Conservation (phyloP, 805 yeast species). For the Metschnikowia noctiluminum region DNA sequence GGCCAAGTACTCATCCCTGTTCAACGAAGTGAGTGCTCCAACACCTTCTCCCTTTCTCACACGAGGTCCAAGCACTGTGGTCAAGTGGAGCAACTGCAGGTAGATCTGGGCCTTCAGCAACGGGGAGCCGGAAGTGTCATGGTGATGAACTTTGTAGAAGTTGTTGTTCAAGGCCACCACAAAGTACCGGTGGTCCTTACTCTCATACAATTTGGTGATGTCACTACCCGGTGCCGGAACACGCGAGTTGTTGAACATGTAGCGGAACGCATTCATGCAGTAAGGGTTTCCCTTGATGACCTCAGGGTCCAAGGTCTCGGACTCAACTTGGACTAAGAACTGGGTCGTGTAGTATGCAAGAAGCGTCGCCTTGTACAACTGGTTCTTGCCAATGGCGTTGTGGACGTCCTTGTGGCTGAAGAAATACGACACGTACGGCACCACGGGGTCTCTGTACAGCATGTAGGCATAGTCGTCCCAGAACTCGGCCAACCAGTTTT, state of each 20-base stretch:
- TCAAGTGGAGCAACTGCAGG: conserved; percentile 56
- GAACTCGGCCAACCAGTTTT: conserved; percentile 87
- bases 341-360: conserved; percentile 63
- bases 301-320: conserved; percentile 78
- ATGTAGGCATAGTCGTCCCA: conserved; percentile 95
- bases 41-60: conserved; percentile 50
- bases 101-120: conserved; percentile 49
- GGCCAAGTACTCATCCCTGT: conserved; percentile 77
- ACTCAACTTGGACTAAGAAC: conserved; percentile 64
- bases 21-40: conserved; percentile 77
- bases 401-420: conserved; percentile 72
- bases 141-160: conserved; percentile 73
- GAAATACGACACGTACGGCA: conserved; percentile 90
- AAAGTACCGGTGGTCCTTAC: conserved; percentile 58
- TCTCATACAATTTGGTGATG: conserved; percentile 51
- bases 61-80: conserved; percentile 32
- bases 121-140: conserved; percentile 41
- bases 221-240: conserved; percentile 70
- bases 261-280: conserved; percentile 90
- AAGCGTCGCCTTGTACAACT: conserved; percentile 71
- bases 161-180: conserved; percentile 72
- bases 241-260: conserved; percentile 88
- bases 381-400: conserved; percentile 58
- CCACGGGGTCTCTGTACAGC: conserved; percentile 89
- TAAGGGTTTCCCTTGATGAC: conserved; percentile 73